Percentiles rank a stretch among this genome's conserved stretches.
Evolutionary conservation across 768 basidiomycete species (phyloP).

Genomic region (Pleurotus citrinopileatus): DNA sequence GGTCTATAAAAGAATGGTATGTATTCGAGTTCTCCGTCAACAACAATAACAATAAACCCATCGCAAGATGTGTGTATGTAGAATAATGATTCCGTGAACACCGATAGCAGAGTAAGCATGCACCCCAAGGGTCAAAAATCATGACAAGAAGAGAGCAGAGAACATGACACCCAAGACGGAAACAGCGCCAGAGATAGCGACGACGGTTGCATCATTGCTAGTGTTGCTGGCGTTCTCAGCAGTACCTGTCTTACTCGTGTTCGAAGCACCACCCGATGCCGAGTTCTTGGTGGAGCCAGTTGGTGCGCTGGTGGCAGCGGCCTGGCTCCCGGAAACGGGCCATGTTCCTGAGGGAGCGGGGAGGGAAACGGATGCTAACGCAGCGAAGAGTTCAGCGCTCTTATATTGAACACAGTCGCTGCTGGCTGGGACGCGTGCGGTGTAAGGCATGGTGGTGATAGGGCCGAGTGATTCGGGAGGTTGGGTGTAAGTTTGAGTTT

Average conservation of each 20-base stretch:
- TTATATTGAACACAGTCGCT: conserved; percentile 12
- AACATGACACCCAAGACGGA: conserved; percentile 3
- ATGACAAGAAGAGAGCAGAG: conserved; percentile 10
- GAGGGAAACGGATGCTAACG: conserved; percentile 7
- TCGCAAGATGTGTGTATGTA: not conserved
- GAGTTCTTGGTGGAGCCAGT: not conserved
- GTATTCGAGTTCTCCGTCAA: not conserved
- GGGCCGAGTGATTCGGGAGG: conserved; percentile 13
- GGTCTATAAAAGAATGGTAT: conserved; percentile 5
- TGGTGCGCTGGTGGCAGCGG: not conserved
- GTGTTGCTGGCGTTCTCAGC: not conserved
- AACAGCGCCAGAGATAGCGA: conserved; percentile 2
- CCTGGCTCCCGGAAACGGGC: not conserved
- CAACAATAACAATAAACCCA: not conserved
- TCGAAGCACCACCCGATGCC: not conserved
- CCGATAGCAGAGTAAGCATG: not conserved
- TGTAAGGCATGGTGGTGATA: conserved; percentile 14
- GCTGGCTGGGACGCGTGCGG: conserved; percentile 13
- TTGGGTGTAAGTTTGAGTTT: conserved; percentile 12
- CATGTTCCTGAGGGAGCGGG: not conserved
- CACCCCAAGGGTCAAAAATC: no score
- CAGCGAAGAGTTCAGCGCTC: conserved; percentile 11
- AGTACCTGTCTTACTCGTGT: not conserved
- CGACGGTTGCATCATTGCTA: conserved; percentile 6
- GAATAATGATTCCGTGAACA: no score